phyloP scores from a whole-genome alignment of 192 early-diverging fungal species.

The Backusella psychrophila region DNA sequence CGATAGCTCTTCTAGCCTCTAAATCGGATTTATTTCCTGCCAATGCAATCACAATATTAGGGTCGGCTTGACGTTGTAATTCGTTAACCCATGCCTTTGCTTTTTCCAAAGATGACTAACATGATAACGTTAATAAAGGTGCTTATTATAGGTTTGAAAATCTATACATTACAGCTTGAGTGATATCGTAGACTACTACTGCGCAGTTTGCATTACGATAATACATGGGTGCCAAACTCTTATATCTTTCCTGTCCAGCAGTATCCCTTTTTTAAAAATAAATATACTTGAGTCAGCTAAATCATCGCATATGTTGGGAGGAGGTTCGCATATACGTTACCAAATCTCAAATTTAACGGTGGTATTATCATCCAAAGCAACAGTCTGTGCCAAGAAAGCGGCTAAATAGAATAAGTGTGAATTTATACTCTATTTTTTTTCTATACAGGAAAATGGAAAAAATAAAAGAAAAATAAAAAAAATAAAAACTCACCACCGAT shows the following conservation, averaged over 20 bases:
- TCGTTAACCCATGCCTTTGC: conserved; percentile 73
- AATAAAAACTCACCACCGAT: conserved; percentile 63
- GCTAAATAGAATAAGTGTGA: conserved; percentile 34
- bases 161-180: conserved; percentile 56
- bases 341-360: conserved; percentile 96
- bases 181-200: conserved; percentile 74
- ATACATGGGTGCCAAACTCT: conserved; percentile 75
- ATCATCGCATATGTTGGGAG: background rate
- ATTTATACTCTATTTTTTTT: background rate
- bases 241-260: conserved; percentile 71
- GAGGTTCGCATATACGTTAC: conserved; percentile 32
- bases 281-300: background rate
- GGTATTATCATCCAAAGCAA: conserved; percentile 79
- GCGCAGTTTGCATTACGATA: conserved; percentile 72
- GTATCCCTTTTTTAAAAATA: conserved; percentile 53
- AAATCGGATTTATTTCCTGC: conserved; percentile 68
- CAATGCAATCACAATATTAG: conserved; percentile 70
- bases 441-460: conserved; percentile 1
- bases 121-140: background rate
- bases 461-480: background rate
- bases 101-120: conserved; percentile 61
- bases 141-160: background rate
- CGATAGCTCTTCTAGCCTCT: conserved; percentile 63
- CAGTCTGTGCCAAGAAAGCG: conserved; percentile 77
- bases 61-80: conserved; percentile 66